These are phyloP conservation scores for Alternaria arbusti DNA, from an alignment of 2,329 filamentous ascomycete species.

Conservation along the genomic window DNA sequence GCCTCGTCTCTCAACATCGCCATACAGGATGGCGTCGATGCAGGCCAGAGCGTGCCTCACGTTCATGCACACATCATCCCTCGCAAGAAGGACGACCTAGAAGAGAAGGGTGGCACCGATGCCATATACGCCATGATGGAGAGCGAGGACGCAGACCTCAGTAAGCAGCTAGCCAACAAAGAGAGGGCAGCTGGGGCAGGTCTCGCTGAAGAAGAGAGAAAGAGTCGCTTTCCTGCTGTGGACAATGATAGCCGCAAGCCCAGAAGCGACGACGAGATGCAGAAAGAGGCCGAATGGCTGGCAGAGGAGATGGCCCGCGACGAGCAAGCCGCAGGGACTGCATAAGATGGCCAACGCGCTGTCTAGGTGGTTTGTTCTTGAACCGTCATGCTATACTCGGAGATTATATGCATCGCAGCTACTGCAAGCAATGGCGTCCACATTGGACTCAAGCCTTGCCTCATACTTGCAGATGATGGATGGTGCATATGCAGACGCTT, in stretches of 20 bases:
- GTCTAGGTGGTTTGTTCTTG: background rate
- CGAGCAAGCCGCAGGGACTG: conserved; percentile 10
- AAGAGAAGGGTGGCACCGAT: conserved; percentile 67
- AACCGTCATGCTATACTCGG: background rate
- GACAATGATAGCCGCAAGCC: conserved; percentile 70
- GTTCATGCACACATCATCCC: conserved; percentile 94
- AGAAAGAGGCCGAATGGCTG: conserved; percentile 74
- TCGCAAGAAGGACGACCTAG: conserved; percentile 65
- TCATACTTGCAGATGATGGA: background rate
- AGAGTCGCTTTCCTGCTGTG: conserved; percentile 69
- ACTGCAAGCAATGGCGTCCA: background rate
- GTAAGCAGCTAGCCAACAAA: conserved; percentile 69
- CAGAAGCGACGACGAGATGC: conserved; percentile 77
- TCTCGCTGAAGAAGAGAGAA: conserved; percentile 36
- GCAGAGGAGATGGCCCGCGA: conserved; percentile 61
- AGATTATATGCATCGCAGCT: background rate
- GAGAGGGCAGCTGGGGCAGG: conserved; percentile 51
- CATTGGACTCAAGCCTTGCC: background rate
- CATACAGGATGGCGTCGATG: conserved; percentile 88
- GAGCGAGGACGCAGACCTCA: conserved; percentile 82
- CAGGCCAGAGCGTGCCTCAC: conserved; percentile 93
- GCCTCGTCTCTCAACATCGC: conserved; percentile 88
- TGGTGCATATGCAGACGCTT: background rate
- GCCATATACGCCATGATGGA: conserved; percentile 84
- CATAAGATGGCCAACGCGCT: background rate